A percentile compares a stretch with the other conserved stretches of the same genome.
Conservation (phyloP, 176 grass and related monocot genomes). For the Avena atlantica region DNA sequence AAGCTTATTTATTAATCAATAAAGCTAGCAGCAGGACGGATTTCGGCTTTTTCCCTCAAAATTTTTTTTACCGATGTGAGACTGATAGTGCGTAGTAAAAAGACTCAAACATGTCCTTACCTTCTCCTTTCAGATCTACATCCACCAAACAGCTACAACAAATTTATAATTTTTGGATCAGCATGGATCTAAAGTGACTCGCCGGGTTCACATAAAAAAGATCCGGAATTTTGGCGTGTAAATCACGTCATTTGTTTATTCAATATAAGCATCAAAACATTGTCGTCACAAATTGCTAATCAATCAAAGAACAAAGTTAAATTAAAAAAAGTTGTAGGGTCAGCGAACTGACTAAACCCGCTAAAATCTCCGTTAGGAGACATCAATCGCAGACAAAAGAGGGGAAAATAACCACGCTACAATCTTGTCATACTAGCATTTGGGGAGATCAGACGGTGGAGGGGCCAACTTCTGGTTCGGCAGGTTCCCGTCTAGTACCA, state of each 20-base stretch:
- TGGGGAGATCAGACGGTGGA: conserved; percentile 22
- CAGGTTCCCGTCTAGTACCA: conserved; percentile 12
- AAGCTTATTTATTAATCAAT: too few species aligned
- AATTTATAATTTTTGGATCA: neutral
- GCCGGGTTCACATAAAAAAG: neutral
- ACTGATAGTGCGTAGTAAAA: too few species aligned
- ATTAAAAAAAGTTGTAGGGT: neutral
- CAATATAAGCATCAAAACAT: neutral
- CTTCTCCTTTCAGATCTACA: too few species aligned
- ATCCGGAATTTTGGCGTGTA: too few species aligned
- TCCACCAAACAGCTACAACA: neutral
- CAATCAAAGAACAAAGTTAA: neutral
- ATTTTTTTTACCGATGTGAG: too few species aligned
- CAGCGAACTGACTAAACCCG: neutral
- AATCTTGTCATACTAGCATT: neutral
- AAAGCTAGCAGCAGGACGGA: too few species aligned
- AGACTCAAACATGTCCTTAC: too few species aligned
- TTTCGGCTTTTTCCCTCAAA: too few species aligned
- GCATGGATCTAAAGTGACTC: neutral
- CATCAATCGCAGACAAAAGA: neutral
- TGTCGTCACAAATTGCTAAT: neutral
- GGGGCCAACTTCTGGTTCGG: conserved; percentile 12
- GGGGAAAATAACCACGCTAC: neutral
- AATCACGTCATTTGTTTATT: neutral
- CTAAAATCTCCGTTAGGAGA: neutral